Base-by-base conservation (phyloP, 768 basidiomycete species). In the Tylopilus plumbeoviolaceoides region DNA sequence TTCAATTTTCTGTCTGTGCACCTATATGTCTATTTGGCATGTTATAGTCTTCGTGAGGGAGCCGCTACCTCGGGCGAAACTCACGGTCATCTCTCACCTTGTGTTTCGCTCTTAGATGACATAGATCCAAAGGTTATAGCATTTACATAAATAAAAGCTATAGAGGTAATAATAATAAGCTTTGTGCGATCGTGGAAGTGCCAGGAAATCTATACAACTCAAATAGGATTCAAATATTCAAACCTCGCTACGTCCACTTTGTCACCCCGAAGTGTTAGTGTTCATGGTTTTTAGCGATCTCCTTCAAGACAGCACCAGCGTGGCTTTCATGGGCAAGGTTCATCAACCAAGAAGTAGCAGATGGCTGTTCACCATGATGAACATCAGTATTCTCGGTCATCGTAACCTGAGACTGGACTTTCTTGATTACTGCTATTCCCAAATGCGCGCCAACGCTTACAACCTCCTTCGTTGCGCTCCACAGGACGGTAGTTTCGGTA, bases 311-410 rank as follows among this genome's bases (percentile, higher is more conserved):
- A 17, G 56, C 57, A 30, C 60, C 63, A 23, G 52, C 56, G 10
- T 48, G 59, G 38, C 61, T 67, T 53, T 65, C 67, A 17, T 69
- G 56, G 41, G 57, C 55, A 35, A 67, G 50, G 36, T 50, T 53
- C 44, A 41, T 61, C 18, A 69, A 27, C 67, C 63, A 62, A 58
- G 67, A 50, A 43, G 50, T 27, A 56, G 53, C 31, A 63, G 47
- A 42, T 48, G 45, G 52, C 58, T 61, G 59, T 59, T 51, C 39
- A 25, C 31, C 47, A 44, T 31, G 17, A 21, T 36, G 18, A 39
- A 10, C 31, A 38, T 57, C 52, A 55, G 62, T 51, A 50, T 36
- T 47, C 20, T 46, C 30, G 48, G 23, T 55, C 47, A 53, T 42
- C 28, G 30, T 23, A 31, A 57, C 27, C 15, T 44, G 59, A 41